phyloP scores from a whole-genome alignment of 495 filamentous ascomycete genomes.

The Aspergillus ellipticus region DNA sequence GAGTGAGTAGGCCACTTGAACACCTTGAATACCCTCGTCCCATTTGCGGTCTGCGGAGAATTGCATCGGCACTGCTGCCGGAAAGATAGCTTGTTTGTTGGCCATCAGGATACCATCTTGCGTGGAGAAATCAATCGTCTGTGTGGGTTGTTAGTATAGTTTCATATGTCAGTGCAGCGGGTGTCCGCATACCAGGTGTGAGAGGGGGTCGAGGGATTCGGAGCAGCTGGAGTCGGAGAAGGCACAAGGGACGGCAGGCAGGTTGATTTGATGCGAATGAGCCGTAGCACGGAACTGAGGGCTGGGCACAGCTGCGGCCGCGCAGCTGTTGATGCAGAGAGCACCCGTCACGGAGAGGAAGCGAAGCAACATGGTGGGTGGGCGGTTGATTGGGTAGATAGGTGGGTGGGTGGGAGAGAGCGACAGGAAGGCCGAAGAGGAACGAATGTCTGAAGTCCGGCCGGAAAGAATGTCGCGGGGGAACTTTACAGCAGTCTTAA shows the following conservation, averaged over 20 bases:
- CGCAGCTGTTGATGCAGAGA: constrained; percentile 4
- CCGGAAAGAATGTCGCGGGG: background rate
- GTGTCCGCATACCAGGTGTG: constrained; percentile 22
- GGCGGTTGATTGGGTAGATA: background rate
- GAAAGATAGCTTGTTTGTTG: constrained; percentile 44
- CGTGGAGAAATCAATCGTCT: constrained; percentile 40
- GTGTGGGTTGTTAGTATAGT: constrained; percentile 4
- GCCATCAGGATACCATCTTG: constrained; percentile 37
- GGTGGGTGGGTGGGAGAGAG: background rate
- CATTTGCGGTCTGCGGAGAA: constrained; percentile 25
- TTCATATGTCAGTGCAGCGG: background rate
- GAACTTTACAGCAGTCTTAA: background rate
- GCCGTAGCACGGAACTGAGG: constrained; percentile 5
- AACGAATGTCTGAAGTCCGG: background rate
- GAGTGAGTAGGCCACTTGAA: constrained; percentile 25
- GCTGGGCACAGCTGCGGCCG: constrained; percentile 5
- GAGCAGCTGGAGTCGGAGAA: constrained; percentile 12
- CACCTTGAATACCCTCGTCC: constrained; percentile 10
- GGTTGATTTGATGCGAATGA: constrained; percentile 21
- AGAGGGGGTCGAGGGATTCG: constrained; percentile 9
- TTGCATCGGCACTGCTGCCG: constrained; percentile 30
- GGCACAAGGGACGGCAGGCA: constrained; percentile 22
- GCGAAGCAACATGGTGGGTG: constrained; percentile 12
- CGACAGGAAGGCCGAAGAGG: too few species aligned
- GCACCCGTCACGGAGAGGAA: constrained; percentile 8